Conservation (phyloP, 345 rosid species). For the Citrus unshiu region DNA sequence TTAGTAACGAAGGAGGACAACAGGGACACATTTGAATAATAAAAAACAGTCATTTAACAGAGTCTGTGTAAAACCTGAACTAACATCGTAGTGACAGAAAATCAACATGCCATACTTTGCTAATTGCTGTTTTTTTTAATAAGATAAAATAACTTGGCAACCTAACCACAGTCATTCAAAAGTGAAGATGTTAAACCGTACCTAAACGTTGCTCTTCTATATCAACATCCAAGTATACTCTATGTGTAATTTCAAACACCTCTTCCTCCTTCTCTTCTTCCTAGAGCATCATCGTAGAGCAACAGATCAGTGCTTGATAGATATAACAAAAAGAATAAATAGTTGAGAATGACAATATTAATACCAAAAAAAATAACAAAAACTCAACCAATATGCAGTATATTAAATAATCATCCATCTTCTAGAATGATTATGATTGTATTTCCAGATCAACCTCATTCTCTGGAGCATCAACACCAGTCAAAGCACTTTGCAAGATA, state of each 20-base stretch:
- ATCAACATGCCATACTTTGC: not conserved
- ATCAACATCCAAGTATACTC: conserved; percentile 90
- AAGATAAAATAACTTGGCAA: not conserved
- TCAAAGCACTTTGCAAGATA: not conserved
- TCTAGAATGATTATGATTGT: not conserved
- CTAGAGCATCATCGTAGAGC: conserved; percentile 34
- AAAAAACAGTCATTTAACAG: too few species aligned
- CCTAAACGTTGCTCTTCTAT: conserved; percentile 90
- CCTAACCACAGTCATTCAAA: not conserved
- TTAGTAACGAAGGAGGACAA: conserved; percentile 12
- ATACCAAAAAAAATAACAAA: not conserved
- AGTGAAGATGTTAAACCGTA: conserved; percentile 13
- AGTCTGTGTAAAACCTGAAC: not conserved
- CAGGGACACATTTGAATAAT: not conserved
- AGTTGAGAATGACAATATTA: not conserved
- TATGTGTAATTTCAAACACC: conserved; percentile 72
- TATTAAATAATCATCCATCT: not conserved
- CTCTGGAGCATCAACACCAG: not conserved
- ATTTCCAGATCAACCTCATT: not conserved
- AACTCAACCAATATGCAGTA: not conserved
- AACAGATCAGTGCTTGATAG: not conserved
- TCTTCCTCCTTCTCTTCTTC: conserved; percentile 50
- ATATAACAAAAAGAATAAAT: conserved; percentile 1
- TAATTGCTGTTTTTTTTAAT: not conserved
- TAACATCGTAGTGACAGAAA: not conserved